phyloP scores from a whole-genome alignment of 805 yeast genomes.

The Metschnikowia baotianmanensis region DNA sequence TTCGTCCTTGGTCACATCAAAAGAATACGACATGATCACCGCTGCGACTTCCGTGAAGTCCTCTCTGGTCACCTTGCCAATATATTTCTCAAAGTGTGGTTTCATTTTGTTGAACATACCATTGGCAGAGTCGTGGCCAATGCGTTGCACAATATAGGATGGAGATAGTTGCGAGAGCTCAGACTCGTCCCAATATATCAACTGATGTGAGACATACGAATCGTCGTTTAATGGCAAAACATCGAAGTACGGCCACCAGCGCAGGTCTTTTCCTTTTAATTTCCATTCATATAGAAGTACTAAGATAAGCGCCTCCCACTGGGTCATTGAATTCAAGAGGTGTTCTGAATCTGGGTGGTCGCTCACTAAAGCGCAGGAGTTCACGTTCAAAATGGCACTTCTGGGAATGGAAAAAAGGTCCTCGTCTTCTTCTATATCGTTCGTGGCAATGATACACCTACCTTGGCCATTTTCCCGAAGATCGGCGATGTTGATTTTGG shows the following conservation, averaged over 20 bases:
- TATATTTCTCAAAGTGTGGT: conserved; percentile 6
- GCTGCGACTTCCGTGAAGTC: conserved; percentile 74
- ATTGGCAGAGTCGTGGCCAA: conserved; percentile 69
- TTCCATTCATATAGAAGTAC: conserved; percentile 60
- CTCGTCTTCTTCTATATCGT: conserved; percentile 61
- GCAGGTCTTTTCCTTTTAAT: conserved; percentile 43
- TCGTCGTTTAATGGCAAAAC: conserved; percentile 57
- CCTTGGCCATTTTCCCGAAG: conserved; percentile 63
- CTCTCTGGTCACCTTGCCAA: conserved; percentile 39
- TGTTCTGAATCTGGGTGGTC: conserved; percentile 31
- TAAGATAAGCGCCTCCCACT: conserved; percentile 79
- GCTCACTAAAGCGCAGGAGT: conserved; percentile 47
- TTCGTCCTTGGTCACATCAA: conserved; percentile 59
- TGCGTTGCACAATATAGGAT: conserved; percentile 63
- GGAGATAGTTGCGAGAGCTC: conserved; percentile 63
- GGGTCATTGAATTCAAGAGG: conserved; percentile 44
- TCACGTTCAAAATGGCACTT: conserved; percentile 52
- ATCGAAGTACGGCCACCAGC: conserved; percentile 70
- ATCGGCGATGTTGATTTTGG: conserved; percentile 61
- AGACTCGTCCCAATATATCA: conserved; percentile 75
- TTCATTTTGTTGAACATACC: conserved; percentile 47
- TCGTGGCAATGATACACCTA: conserved; percentile 67
- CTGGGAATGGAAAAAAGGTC: conserved; percentile 69
- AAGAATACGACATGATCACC: conserved; percentile 83
- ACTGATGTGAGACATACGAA: conserved; percentile 50